These are phyloP conservation scores for Heterobasidion occidentale DNA, from an alignment of 1,284 basidiomycete genomes.

Conservation along the genomic window DNA sequence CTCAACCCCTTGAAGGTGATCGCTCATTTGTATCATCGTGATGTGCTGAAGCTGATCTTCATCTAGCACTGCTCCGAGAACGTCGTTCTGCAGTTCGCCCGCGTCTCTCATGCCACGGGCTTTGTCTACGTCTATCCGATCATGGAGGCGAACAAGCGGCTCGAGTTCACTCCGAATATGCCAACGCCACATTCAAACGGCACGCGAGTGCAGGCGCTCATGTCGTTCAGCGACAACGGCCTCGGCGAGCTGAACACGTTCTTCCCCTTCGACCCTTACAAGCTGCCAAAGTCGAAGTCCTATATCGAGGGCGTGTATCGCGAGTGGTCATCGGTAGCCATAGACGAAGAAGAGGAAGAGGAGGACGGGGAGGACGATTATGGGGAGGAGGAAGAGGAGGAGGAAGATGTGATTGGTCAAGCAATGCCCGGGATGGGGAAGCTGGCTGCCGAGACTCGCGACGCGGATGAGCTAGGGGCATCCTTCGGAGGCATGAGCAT, in stretches of 20 bases:
- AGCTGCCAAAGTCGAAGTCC: constrained; percentile 65
- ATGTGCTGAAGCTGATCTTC: neutral
- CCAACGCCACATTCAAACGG: constrained; percentile 2
- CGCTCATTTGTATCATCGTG: neutral
- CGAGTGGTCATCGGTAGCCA: constrained; percentile 72
- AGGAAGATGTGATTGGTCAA: constrained; percentile 17
- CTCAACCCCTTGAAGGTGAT: constrained; percentile 86
- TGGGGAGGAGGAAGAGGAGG: constrained; percentile 29
- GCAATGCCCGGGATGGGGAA: constrained; percentile 1
- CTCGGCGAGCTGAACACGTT: constrained; percentile 84
- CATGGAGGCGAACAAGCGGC: constrained; percentile 76
- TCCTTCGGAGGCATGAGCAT: constrained; percentile 78
- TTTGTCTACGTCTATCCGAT: constrained; percentile 96
- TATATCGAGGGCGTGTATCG: constrained; percentile 70
- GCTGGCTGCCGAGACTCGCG: constrained; percentile 14
- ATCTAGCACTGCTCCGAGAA: constrained; percentile 78
- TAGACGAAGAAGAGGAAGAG: constrained; percentile 63
- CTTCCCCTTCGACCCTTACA: constrained; percentile 99
- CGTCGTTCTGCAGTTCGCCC: constrained; percentile 93
- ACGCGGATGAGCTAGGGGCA: constrained; percentile 38
- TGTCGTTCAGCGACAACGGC: constrained; percentile 29
- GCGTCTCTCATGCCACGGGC: constrained; percentile 83
- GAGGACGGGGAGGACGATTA: constrained; percentile 49
- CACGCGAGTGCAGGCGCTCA: neutral
- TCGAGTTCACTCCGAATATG: constrained; percentile 29